Evolutionary conservation across 805 yeast species (phyloP), one percentile per base, ranked within the genome.

Genomic region (Saturnispora halmiae): DNA sequence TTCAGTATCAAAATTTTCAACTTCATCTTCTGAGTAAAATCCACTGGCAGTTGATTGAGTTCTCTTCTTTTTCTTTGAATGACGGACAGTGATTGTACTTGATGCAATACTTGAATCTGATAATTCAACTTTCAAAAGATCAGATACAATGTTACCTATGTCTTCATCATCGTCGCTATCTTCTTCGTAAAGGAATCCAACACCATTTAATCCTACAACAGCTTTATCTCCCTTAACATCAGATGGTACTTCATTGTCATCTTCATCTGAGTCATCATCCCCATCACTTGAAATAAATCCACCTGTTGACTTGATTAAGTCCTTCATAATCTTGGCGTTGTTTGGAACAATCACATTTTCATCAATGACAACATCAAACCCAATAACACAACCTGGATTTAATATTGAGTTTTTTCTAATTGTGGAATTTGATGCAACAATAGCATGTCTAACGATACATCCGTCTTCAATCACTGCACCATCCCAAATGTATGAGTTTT

Each of bases 401-500:
- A 90, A 51, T 1, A 51, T 55, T 11, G 75, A 77, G 45, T 69
- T 66, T 3, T 63, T 45, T 13, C 77, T 77, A 41, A 92, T 63
- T 2, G 59, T 57, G 1, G 82, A 80, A 48, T 69, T 60, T 20
- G 74, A 67, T 4, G 95, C 96, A 29, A 92, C 69, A 25, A 90
- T 77, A 1, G 92, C 69, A 50, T 77, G 74, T 36, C 67, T 66
- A 11, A 90, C 60, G 1, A 55, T 60, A 19, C 74, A 67, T 36
- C 76, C 70, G 56, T 86, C 90, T 40, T 73, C 84, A 46, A 92
- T 77, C 2, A 65, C 61, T 0, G 84, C 79, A 47, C 83, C 75
- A 51, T 86, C 94, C 95, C 96, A 90, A 34, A 92, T 73, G 55
- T 83, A 88, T 15, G 95, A 78, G 53, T 84, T 79, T 35, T 65